Conservation (phyloP, 345 rosid species). For the Sisymbrium irio region DNA sequence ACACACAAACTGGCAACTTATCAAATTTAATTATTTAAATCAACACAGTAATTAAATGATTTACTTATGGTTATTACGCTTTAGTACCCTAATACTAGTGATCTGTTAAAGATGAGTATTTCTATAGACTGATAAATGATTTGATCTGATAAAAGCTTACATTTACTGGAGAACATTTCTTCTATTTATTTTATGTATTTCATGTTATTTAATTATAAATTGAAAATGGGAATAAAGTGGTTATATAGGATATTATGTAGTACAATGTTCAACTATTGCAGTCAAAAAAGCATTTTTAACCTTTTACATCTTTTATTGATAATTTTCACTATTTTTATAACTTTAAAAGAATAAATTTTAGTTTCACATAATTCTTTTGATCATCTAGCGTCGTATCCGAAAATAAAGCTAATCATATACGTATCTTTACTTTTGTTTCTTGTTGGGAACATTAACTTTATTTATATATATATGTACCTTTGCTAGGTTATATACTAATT, state of each 20-base stretch:
- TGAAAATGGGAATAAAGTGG: constrained; percentile 17
- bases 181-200: not conserved
- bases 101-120: not conserved
- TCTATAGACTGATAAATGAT: not conserved
- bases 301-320: constrained; percentile 37
- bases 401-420: constrained; percentile 24
- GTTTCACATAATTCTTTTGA: constrained; percentile 24
- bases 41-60: not conserved
- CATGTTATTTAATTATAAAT: not conserved
- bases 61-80: not conserved
- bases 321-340: constrained; percentile 28
- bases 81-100: not conserved
- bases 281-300: constrained; percentile 33
- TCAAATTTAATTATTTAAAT: not conserved
- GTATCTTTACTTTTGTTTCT: constrained; percentile 26
- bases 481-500: not conserved
- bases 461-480: not conserved
- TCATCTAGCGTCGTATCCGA: constrained; percentile 28
- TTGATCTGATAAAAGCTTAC: not conserved
- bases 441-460: constrained; percentile 4
- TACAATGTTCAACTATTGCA: constrained; percentile 35
- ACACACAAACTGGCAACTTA: not conserved
- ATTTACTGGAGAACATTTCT: not conserved
- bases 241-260: constrained; percentile 18
- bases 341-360: constrained; percentile 24